Evolutionary conservation across 176 grass and related monocot species (phyloP).

Genomic region (Ampelocalamus luodianensis): DNA sequence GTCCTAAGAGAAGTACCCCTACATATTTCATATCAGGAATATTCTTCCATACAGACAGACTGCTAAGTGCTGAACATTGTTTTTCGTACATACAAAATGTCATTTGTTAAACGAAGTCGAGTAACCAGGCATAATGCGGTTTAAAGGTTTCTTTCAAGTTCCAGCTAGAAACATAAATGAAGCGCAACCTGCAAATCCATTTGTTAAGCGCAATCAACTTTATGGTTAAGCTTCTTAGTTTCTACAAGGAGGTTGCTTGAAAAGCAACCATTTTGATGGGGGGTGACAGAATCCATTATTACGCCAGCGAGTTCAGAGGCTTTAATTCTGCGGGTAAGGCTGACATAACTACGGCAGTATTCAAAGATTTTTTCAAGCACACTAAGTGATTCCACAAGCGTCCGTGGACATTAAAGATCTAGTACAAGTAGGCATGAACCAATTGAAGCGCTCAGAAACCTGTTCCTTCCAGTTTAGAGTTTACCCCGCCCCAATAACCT

Average conservation of each 20-base stretch:
- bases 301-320: constrained; percentile 33
- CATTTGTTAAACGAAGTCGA: constrained; percentile 20
- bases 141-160: constrained; percentile 1
- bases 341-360: constrained; percentile 56
- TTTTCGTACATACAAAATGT: not conserved
- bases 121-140: not conserved
- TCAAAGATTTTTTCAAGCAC: constrained; percentile 54
- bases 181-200: constrained; percentile 4
- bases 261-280: constrained; percentile 41
- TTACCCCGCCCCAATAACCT: constrained; percentile 50
- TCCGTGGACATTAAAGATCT: constrained; percentile 41
- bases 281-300: constrained; percentile 24
- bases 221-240: constrained; percentile 22
- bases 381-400: constrained; percentile 20
- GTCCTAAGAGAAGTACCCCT: constrained; percentile 6
- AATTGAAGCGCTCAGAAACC: constrained; percentile 31
- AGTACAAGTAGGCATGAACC: constrained; percentile 40
- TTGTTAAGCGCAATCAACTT: constrained; percentile 1
- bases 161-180: constrained; percentile 11
- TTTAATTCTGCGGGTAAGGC: constrained; percentile 46
- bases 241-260: constrained; percentile 34
- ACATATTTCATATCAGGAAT: constrained; percentile 15
- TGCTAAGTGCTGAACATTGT: constrained; percentile 4
- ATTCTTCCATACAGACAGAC: constrained; percentile 22
- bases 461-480: constrained; percentile 48